Conservation (phyloP, 202 grass and related monocot species). For the Brachypodium distachyon region DNA sequence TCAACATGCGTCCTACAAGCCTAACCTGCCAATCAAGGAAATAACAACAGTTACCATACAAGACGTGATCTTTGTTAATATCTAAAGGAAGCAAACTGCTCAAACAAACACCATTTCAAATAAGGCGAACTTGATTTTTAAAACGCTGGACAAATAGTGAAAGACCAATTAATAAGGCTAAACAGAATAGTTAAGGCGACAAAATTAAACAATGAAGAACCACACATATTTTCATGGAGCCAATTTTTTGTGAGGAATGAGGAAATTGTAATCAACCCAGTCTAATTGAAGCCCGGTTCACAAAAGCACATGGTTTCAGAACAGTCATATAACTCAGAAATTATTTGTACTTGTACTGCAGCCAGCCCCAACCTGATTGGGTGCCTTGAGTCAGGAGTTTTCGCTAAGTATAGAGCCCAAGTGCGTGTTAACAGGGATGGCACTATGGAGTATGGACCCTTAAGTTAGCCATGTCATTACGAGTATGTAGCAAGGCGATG, state of each 20-base stretch:
- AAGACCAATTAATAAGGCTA: neutral
- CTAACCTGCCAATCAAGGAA: constrained; percentile 47
- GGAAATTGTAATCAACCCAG: too few species aligned
- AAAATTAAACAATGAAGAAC: neutral
- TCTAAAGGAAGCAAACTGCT: neutral
- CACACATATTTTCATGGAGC: neutral
- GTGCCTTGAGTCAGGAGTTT: neutral
- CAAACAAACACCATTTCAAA: neutral
- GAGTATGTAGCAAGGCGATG: neutral
- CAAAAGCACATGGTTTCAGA: neutral
- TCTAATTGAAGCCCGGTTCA: neutral
- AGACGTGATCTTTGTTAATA: neutral
- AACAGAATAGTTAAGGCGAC: neutral
- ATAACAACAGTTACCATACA: neutral
- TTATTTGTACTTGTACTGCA: neutral
- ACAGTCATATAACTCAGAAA: too few species aligned
- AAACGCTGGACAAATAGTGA: neutral
- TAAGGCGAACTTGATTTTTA: neutral
- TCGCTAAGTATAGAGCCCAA: neutral
- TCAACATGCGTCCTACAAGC: constrained; percentile 68
- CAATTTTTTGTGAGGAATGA: neutral
- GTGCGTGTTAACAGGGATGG: neutral
- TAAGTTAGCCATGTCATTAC: neutral
- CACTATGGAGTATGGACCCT: neutral
- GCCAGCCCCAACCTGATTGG: neutral